Evolutionary conservation across 129 eudicot species (phyloP).

Genomic region (Rutidosis leptorrhynchoides): DNA sequence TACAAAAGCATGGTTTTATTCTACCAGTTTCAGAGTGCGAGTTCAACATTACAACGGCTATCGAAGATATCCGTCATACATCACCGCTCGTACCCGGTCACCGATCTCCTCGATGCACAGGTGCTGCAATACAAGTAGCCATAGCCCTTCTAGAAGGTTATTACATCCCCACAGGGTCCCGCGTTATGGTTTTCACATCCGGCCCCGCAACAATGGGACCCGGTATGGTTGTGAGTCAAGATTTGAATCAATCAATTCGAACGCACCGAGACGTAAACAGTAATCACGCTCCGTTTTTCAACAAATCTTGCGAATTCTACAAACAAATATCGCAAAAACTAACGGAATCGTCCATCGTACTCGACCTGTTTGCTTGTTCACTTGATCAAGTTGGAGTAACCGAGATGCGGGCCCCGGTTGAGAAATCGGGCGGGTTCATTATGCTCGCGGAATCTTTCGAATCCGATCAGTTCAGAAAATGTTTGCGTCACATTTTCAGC

Average conservation of each 20-base stretch:
- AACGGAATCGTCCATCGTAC: conserved; percentile 59
- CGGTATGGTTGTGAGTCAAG: conserved; percentile 65
- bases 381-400: conserved; percentile 95
- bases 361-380: conserved; percentile 93
- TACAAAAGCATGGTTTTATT: conserved; percentile 62
- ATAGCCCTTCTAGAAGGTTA: conserved; percentile 82
- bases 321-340: conserved; percentile 54
- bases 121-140: conserved; percentile 78
- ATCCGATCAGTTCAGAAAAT: conserved; percentile 77
- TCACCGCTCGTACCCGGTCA: conserved; percentile 42
- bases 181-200: conserved; percentile 87
- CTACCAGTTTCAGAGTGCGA: conserved; percentile 81
- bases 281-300: conserved; percentile 43
- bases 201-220: conserved; percentile 97
- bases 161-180: conserved; percentile 58
- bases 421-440: conserved; percentile 83
- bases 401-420: conserved; percentile 72
- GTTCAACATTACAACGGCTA: conserved; percentile 68
- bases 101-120: conserved; percentile 84
- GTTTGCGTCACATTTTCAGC: conserved; percentile 60
- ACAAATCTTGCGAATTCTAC: conserved; percentile 65
- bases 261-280: conserved; percentile 72
- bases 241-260: conserved; percentile 58
- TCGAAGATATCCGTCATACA: conserved; percentile 78
- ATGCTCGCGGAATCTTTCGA: conserved; percentile 78